These are phyloP conservation scores for Lepidium sativum DNA, from an alignment of 345 rosid species.

Conservation along the genomic window DNA sequence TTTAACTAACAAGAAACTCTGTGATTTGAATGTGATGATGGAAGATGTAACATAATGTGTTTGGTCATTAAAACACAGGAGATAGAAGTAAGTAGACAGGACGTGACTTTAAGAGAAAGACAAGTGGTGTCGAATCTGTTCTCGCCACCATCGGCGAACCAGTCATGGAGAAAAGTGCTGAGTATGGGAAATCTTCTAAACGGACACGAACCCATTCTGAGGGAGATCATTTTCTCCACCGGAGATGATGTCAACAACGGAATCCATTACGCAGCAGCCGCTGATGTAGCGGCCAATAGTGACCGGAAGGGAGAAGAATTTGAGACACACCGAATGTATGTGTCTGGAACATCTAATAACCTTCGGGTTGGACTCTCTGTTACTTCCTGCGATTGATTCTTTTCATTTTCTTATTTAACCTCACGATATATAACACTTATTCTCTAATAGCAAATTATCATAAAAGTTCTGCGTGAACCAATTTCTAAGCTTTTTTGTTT, in stretches of 20 bases:
- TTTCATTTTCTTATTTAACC: background rate
- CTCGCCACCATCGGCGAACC: constrained; percentile 64
- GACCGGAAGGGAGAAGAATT: constrained; percentile 41
- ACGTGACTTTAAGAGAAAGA: constrained; percentile 49
- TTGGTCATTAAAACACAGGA: constrained; percentile 37
- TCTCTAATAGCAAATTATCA: background rate
- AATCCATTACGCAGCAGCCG: constrained; percentile 48
- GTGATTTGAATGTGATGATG: background rate
- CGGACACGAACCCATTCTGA: constrained; percentile 79
- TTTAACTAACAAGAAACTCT: background rate
- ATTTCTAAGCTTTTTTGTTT: background rate
- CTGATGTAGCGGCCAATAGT: constrained; percentile 25
- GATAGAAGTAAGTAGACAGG: constrained; percentile 44
- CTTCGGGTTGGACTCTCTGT: constrained; percentile 90
- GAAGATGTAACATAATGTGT: background rate
- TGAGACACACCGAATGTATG: constrained; percentile 85
- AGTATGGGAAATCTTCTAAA: constrained; percentile 97
- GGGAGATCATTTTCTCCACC: constrained; percentile 72
- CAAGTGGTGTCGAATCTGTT: constrained; percentile 59
- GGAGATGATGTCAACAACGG: constrained; percentile 43
- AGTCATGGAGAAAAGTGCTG: constrained; percentile 92
- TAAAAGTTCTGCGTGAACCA: background rate
- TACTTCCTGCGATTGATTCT: constrained; percentile 60
- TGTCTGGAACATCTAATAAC: constrained; percentile 84
- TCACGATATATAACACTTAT: background rate